These are phyloP conservation scores for Boechera stricta DNA, from an alignment of 345 rosid genomes.

Conservation along the genomic window DNA sequence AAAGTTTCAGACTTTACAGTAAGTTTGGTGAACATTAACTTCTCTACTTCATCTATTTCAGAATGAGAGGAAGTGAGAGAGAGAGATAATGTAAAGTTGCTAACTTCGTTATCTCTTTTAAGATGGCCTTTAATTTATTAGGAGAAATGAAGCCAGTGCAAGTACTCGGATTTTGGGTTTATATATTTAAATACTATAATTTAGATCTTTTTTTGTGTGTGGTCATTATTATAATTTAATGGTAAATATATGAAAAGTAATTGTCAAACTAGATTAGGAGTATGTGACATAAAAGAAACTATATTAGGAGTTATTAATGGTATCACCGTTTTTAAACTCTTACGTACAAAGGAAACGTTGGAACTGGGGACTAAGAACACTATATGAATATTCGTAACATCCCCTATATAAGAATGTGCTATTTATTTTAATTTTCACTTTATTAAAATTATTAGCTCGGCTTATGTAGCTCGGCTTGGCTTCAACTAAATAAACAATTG, in stretches of 20 bases:
- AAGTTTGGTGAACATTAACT: conserved; percentile 56
- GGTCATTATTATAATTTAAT: conserved; percentile 29
- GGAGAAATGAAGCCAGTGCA: conserved; percentile 43
- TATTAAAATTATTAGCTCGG: conserved; percentile 14
- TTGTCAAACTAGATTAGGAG: conserved; percentile 35
- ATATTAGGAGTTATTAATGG: conserved; percentile 25
- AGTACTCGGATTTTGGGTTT: conserved; percentile 37
- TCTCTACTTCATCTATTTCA: conserved; percentile 57
- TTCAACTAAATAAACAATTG: not conserved
- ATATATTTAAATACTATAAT: conserved; percentile 1
- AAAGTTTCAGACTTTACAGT: conserved; percentile 41
- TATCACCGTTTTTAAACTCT: conserved; percentile 7
- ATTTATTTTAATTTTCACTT: not conserved
- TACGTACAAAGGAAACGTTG: conserved; percentile 19
- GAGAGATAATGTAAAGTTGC: conserved; percentile 44
- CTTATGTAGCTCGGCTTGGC: conserved; percentile 35
- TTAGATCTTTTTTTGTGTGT: not conserved
- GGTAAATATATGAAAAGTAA: conserved; percentile 28
- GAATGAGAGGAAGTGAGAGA: conserved; percentile 43
- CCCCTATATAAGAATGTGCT: conserved; percentile 18
- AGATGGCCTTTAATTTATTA: conserved; percentile 45
- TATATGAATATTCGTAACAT: conserved; percentile 42
- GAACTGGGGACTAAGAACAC: conserved; percentile 16
- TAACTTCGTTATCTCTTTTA: conserved; percentile 43
- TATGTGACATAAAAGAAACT: conserved; percentile 13